Conservation (phyloP, 805 yeast species). For the Lachancea cidri region DNA sequence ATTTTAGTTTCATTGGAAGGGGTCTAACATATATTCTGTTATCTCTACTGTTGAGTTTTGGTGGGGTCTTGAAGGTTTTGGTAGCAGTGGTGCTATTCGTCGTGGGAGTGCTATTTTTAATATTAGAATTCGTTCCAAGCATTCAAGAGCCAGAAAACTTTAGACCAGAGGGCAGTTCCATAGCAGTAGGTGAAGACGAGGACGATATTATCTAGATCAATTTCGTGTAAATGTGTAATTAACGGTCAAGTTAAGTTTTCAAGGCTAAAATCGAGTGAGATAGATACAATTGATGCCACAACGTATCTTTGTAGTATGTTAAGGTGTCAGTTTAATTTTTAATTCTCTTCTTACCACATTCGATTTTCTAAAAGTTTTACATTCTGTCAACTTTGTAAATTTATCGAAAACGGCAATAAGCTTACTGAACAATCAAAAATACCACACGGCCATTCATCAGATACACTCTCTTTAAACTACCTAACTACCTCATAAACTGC, state of each 20-base stretch:
- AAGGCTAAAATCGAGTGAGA: background rate
- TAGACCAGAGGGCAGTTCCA: slow-evolving; percentile 47
- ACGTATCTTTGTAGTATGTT: too few species aligned
- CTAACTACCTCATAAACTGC: too few species aligned
- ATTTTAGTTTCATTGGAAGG: slow-evolving; percentile 58
- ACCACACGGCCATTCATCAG: too few species aligned
- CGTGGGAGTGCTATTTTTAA: slow-evolving; percentile 55
- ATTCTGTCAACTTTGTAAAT: too few species aligned
- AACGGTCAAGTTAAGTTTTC: background rate
- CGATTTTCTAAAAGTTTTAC: too few species aligned
- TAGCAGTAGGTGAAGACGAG: slow-evolving; percentile 35
- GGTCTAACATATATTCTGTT: slow-evolving; percentile 36
- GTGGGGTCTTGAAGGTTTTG: slow-evolving; percentile 50
- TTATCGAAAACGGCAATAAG: too few species aligned
- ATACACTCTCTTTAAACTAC: too few species aligned
- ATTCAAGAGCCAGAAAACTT: slow-evolving; percentile 79
- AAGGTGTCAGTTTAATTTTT: too few species aligned
- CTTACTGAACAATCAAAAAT: too few species aligned
- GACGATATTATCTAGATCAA: slow-evolving; percentile 21
- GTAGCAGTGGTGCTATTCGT: slow-evolving; percentile 54
- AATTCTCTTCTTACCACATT: too few species aligned
- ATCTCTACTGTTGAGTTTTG: slow-evolving; percentile 52
- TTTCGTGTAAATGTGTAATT: background rate
- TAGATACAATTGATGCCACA: too few species aligned
- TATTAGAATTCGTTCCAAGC: slow-evolving; percentile 67